These are phyloP conservation scores for Pleurotus citrinopileatus DNA, from an alignment of 768 basidiomycete species.

Conservation along the genomic window DNA sequence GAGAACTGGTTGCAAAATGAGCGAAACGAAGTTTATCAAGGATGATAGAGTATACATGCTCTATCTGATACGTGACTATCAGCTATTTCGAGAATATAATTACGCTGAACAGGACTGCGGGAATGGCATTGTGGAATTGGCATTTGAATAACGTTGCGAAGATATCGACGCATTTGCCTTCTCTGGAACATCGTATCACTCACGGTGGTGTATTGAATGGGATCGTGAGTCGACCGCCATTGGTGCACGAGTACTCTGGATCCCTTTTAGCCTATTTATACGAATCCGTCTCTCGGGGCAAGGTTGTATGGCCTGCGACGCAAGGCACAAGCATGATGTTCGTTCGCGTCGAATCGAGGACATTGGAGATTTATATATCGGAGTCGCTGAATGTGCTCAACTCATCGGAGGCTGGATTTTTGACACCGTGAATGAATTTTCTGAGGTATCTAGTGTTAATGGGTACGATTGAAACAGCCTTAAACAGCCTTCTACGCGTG, in stretches of 20 bases:
- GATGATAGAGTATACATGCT: too few species aligned
- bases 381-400: constrained; percentile 34
- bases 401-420: constrained; percentile 36
- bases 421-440: constrained; percentile 34
- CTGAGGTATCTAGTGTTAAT: constrained; percentile 32
- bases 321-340: constrained; percentile 27
- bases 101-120: too few species aligned
- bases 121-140: too few species aligned
- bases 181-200: constrained; percentile 29
- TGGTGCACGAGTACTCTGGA: constrained; percentile 39
- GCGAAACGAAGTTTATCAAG: too few species aligned
- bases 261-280: constrained; percentile 34
- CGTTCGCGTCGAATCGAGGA: constrained; percentile 45
- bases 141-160: too few species aligned
- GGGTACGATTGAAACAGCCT: constrained; percentile 29
- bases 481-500: constrained; percentile 33
- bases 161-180: constrained; percentile 30
- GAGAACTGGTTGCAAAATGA: too few species aligned
- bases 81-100: too few species aligned
- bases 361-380: constrained; percentile 39
- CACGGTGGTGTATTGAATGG: constrained; percentile 30
- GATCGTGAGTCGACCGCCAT: constrained; percentile 40
- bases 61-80: too few species aligned
- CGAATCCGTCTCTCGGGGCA: constrained; percentile 24
- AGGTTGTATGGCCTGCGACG: constrained; percentile 29